phyloP scores from a whole-genome alignment of 768 basidiomycete species.

The Lentinula raphanica region DNA sequence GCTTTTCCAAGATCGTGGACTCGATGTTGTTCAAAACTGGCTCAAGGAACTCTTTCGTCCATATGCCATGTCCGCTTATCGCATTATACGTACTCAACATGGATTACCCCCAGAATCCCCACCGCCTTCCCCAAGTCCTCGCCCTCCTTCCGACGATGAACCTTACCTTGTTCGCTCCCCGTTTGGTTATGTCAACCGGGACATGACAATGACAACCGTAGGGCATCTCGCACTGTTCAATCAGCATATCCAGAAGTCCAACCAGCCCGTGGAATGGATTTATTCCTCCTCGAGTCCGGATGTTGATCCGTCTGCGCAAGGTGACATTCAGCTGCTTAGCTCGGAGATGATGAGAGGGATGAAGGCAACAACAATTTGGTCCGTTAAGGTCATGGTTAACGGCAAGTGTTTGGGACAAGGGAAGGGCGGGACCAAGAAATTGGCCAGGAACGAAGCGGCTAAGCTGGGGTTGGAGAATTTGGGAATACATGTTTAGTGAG shows the following conservation, averaged over 20 bases:
- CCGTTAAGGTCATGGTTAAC: conserved; percentile 57
- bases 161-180: background rate
- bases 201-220: conserved; percentile 22
- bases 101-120: conserved; percentile 46
- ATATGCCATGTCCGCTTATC: conserved; percentile 59
- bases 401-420: conserved; percentile 57
- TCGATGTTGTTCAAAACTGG: conserved; percentile 53
- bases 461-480: conserved; percentile 62
- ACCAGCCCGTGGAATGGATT: conserved; percentile 63
- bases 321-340: background rate
- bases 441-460: conserved; percentile 77
- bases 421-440: conserved; percentile 70
- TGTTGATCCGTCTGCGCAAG: background rate
- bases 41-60: conserved; percentile 58
- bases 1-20: conserved; percentile 64
- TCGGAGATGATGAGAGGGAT: conserved; percentile 32
- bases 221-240: conserved; percentile 82
- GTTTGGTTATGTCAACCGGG: background rate
- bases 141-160: conserved; percentile 7
- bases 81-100: conserved; percentile 58
- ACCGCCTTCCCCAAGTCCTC: conserved; percentile 11
- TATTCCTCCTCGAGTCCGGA: conserved; percentile 39
- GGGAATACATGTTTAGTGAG: conserved; percentile 51
- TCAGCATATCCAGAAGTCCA: conserved; percentile 60
- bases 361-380: conserved; percentile 74